These are phyloP conservation scores for Persicaria maculosa DNA, from an alignment of 148 eudicot genomes.

Conservation along the genomic window DNA sequence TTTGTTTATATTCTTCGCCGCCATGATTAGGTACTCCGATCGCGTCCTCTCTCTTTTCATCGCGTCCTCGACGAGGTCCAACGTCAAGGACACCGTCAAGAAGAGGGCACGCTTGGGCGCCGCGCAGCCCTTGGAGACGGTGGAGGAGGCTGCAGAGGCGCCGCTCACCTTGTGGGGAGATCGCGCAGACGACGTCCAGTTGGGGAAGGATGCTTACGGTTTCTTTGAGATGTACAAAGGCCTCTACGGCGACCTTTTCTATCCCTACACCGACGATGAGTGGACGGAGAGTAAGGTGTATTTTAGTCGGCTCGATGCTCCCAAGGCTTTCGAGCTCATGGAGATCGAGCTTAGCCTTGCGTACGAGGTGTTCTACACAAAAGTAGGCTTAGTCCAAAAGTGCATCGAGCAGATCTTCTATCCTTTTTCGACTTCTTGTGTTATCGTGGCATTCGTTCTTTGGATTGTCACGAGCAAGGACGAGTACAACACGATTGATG, in stretches of 20 bases:
- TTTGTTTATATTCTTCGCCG: too few relatives aligned
- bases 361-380: slow-evolving; percentile 4
- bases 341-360: slow-evolving; percentile 10
- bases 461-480: slow-evolving; percentile 8
- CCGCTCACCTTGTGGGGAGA: not conserved
- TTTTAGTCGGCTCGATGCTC: not conserved
- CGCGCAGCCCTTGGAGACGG: not conserved
- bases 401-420: not conserved
- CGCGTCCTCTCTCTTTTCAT: slow-evolving; percentile 6
- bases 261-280: not conserved
- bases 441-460: slow-evolving; percentile 5
- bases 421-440: not conserved
- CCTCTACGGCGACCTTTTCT: slow-evolving; percentile 8
- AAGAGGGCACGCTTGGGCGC: not conserved
- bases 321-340: not conserved
- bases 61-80: slow-evolving; percentile 5
- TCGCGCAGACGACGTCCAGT: not conserved
- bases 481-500: not conserved
- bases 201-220: not conserved
- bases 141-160: not conserved
- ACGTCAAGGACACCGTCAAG: not conserved
- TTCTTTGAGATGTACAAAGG: slow-evolving; percentile 4
- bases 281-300: slow-evolving; percentile 3
- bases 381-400: not conserved
- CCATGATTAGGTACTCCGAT: slow-evolving; percentile 1